Percentiles rank a stretch among this genome's conserved stretches.
Evolutionary conservation across 164 flowering plant genomes (phyloP).

Genomic region (Stephania cephalantha): DNA sequence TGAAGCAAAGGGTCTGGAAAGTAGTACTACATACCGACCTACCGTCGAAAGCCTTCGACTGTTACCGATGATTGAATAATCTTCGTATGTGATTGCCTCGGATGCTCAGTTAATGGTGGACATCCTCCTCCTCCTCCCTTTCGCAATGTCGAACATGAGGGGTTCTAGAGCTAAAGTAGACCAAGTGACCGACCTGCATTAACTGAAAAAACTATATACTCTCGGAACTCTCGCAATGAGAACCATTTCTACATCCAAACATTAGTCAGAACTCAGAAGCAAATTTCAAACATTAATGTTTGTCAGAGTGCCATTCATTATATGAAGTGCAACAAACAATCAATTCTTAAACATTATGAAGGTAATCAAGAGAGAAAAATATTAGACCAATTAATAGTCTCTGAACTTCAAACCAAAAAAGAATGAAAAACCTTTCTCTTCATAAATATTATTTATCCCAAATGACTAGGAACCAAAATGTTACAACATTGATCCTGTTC

Average conservation of each 20-base stretch:
- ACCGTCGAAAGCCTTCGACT: not conserved
- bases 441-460: slow-evolving; percentile 26
- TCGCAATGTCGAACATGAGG: slow-evolving; percentile 3
- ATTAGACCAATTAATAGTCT: not conserved
- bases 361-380: slow-evolving; percentile 4
- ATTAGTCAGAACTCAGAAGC: not conserved
- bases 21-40: not conserved
- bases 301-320: not conserved
- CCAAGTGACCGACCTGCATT: not conserved
- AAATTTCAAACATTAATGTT: not conserved
- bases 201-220: not conserved
- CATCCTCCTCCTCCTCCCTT: not conserved
- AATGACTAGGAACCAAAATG: slow-evolving; percentile 38
- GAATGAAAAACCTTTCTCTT: slow-evolving; percentile 24
- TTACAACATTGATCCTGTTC: slow-evolving; percentile 40
- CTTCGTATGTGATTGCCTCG: not conserved
- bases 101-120: not conserved
- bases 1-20: not conserved
- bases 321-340: not conserved
- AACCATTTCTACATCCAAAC: slow-evolving; percentile 6
- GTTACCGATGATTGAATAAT: not conserved
- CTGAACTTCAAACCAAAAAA: slow-evolving; percentile 15
- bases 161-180: not conserved
- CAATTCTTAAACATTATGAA: not conserved
- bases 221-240: slow-evolving; percentile 1